Base-by-base conservation (phyloP, 2,329 filamentous ascomycete species). In the Aspergillus proliferans region DNA sequence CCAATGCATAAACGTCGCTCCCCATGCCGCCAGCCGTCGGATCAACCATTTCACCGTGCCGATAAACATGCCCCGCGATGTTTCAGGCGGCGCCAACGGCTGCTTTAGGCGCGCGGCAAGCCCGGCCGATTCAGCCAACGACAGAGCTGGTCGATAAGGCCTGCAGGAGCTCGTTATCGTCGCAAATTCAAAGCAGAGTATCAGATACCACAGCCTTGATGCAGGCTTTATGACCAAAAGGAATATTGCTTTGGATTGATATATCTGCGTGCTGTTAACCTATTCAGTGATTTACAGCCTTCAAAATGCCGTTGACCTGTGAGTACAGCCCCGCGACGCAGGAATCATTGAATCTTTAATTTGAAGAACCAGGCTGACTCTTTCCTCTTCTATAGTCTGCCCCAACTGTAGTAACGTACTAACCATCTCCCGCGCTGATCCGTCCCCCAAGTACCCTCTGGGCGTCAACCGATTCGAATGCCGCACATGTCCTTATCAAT, bases 401-500 rank as follows among this genome's bases (percentile, higher is more conserved):
- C 74, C 74, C 10, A 72, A 74, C 54, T 76, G 74, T 65, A 72
- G 69, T 62, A 76, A 76, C 66, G 70, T 65, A 54, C 66, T 76
- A 48, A 75, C 73, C 10, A 71, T 76, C 45, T 71, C 72, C 40
- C 68, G 69, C 45, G 64, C 65, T 2, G 66, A 71, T 8, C 59
- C 68, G 4, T 66, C 66, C 14, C 60, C 60, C 1, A 61, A 67
- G 46, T 64, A 71, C 48, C 70, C 71, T 12, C 54, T 68, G 39
- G 74, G 73, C 2, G 64, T 72, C 46, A 96, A 96, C 76, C 86
- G 90, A 50, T 89, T 97, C 71, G 89, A 95, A 72, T 98, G 93
- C 75, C 87, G 89, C 50, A 95, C 90, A 50, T 98, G 93, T 61
- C 92, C 93, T 3, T 98, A 95, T 75, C 85, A 94, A 68, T 90